A percentile compares a stretch with the other conserved stretches of the same genome.
These are phyloP conservation scores for Pilaira anomala DNA, from an alignment of 192 early-diverging fungal species.

Conservation along the genomic window DNA sequence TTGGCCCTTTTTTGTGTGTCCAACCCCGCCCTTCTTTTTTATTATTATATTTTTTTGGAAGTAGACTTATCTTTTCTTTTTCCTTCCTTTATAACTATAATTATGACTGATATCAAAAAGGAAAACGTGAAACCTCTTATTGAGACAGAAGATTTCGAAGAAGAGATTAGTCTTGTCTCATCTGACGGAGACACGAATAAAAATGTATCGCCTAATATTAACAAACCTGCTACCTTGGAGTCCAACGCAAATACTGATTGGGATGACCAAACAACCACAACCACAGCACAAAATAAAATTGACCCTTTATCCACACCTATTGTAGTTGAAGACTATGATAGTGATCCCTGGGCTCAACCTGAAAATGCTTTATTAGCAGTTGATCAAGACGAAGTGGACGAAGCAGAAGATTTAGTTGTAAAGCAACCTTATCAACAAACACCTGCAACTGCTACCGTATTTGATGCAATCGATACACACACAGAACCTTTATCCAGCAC, in stretches of 20 bases:
- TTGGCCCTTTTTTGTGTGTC: too few species aligned
- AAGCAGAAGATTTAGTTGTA: not conserved
- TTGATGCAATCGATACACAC: slow-evolving; percentile 6
- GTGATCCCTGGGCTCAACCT: slow-evolving; percentile 11
- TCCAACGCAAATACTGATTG: not conserved
- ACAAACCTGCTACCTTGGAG: too few species aligned
- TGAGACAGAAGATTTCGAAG: too few species aligned
- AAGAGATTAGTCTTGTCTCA: too few species aligned
- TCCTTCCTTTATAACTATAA: not conserved
- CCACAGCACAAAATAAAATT: not conserved
- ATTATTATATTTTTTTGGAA: too few species aligned
- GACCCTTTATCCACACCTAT: not conserved
- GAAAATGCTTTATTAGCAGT: slow-evolving; percentile 5
- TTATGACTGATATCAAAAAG: not conserved
- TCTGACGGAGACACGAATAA: too few species aligned
- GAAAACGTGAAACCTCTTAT: too few species aligned
- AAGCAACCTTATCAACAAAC: too few species aligned
- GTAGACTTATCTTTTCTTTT: not conserved
- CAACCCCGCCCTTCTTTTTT: too few species aligned
- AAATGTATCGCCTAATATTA: too few species aligned
- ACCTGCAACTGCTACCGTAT: slow-evolving; percentile 1
- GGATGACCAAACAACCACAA: not conserved
- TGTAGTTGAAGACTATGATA: slow-evolving; percentile 5
- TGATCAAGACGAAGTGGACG: not conserved
- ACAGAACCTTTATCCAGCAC: not conserved